phyloP scores from a whole-genome alignment of 306 rosid species.

The Sicyos baderoa region DNA sequence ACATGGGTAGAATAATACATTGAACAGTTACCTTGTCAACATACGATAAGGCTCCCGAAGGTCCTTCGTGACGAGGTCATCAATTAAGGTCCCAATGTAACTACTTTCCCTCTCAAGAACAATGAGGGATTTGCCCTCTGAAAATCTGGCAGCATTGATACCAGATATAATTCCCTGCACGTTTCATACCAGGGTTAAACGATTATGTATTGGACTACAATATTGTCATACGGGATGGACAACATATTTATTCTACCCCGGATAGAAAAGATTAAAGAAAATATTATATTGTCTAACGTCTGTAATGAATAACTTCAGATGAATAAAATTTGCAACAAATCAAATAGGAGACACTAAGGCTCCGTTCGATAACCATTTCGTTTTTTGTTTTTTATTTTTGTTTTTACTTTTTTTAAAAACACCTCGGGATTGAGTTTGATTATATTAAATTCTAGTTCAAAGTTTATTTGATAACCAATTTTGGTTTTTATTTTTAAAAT shows the following conservation, averaged over 20 bases:
- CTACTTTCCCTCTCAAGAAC: conserved; percentile 97
- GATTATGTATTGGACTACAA: neutral
- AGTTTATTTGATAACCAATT: too few species aligned
- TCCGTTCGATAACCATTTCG: too few species aligned
- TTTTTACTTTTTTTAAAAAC: too few species aligned
- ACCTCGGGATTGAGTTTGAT: too few species aligned
- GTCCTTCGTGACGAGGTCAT: conserved; percentile 59
- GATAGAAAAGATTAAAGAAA: neutral
- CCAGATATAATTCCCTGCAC: conserved; percentile 84
- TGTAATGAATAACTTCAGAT: neutral
- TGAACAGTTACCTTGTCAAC: conserved; percentile 43
- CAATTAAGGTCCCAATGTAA: conserved; percentile 77
- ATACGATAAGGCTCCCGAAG: conserved; percentile 61
- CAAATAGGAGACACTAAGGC: neutral
- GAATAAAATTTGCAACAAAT: neutral
- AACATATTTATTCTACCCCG: neutral
- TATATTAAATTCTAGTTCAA: too few species aligned
- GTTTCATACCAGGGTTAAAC: conserved; percentile 7
- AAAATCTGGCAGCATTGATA: conserved; percentile 83
- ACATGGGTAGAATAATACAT: neutral
- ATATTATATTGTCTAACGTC: neutral
- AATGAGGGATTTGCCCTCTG: conserved; percentile 70
- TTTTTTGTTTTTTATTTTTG: too few species aligned
- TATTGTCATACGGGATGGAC: neutral
- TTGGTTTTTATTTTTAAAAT: too few species aligned